Base-by-base conservation (phyloP, 257 asterid genomes). In the Solanum pimpinellifolium region DNA sequence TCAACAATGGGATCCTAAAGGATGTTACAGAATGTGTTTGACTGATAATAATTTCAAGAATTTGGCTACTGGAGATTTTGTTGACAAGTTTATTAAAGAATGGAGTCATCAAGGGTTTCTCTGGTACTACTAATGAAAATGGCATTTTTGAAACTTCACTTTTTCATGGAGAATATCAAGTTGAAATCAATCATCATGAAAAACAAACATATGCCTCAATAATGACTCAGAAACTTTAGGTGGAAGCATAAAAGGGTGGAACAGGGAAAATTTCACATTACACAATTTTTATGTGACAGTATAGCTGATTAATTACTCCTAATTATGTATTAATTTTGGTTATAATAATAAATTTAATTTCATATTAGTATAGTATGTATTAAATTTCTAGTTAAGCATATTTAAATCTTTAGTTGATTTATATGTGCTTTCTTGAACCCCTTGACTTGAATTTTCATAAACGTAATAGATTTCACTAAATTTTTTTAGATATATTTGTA, bases 131-230 rank as follows among this genome's bases (percentile, higher is more conserved):
- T 0, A 87, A 92, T 88, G 52, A 89, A 1, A 52, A 89, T 49
- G 96, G 95, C 12, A 52, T 74, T 44, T 89, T 93, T 11, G 89
- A 88, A 81, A 60, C 93, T 2, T 87, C 91, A 1, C 90, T 94
- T 46, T 92, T 85, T 60, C 92, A 92, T 9, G 95, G 96, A 7
- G 94, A 91, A 8, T 93, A 94, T 69, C 23, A 14, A 31, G 23
- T 69, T 29, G 41, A 69, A 69, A 69, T 69, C n/a, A 69, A 31
- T 2, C 76, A 69, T 69, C 41, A 3, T 31, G 42, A 31, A 69
- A 69, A 69, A 29, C 41, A 29, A 69, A 8, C 42, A 69, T 29
- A 69, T 69, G 76, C 41, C 42, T 69, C n/a, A 23, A 35, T 35
- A 35, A 69, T 31, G 39, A 12, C 42, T 69, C 42, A 69, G 42